Conservation (phyloP, 805 yeast genomes). For the Candida railenensis region DNA sequence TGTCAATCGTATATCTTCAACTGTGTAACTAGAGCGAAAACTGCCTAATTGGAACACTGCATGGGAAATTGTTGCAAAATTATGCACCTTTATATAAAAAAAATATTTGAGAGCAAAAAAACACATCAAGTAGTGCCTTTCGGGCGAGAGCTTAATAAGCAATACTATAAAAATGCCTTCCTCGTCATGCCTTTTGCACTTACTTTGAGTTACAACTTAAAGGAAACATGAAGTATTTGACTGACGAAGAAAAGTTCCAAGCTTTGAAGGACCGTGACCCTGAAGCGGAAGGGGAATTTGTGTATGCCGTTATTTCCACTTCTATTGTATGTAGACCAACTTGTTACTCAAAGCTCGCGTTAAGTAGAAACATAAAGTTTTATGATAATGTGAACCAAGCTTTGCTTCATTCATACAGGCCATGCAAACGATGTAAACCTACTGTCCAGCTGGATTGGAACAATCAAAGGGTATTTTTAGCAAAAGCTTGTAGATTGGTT, state of each 20-base stretch:
- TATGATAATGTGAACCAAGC: conserved; percentile 1
- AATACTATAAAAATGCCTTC: no score
- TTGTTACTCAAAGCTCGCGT: conserved; percentile 3
- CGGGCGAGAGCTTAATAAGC: no score
- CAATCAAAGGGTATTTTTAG: background rate
- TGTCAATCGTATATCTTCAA: no score
- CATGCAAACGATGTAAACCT: conserved; percentile 6
- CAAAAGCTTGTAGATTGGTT: background rate
- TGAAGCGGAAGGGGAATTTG: conserved; percentile 3
- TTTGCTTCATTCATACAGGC: background rate
- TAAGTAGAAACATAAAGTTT: background rate
- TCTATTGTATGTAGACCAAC: conserved; percentile 5
- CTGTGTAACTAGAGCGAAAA: no score
- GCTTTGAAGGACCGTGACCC: conserved; percentile 3
- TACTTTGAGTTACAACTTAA: no score
- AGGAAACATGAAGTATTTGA: background rate
- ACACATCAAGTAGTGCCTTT: no score
- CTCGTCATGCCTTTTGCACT: no score
- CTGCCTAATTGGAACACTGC: background rate
- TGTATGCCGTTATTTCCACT: conserved; percentile 1
- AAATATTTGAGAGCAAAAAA: conserved; percentile 2
- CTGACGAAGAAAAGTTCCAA: conserved; percentile 6
- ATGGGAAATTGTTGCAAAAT: background rate
- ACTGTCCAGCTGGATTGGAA: background rate
- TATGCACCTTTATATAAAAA: no score